Conservation (phyloP, 805 yeast genomes). For the Scheffersomyces amazonensis region DNA sequence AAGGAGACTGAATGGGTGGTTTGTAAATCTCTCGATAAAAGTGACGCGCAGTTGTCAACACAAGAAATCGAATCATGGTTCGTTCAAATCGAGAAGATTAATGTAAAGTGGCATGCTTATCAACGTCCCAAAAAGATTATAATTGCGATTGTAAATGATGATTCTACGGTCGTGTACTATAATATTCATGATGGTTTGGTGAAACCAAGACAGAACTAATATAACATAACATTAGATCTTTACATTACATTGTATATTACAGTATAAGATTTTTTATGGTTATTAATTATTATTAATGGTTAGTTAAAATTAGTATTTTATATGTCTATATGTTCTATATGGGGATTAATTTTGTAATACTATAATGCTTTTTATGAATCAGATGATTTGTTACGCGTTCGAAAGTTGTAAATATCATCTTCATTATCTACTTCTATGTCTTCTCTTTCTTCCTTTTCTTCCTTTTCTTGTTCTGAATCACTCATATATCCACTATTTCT, state of each 20-base stretch:
- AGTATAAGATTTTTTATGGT: too few species aligned
- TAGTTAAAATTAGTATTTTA: too few species aligned
- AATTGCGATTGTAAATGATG: conserved; percentile 57
- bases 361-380: too few species aligned
- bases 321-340: too few species aligned
- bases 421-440: conserved; percentile 2
- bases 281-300: too few species aligned
- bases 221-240: too few species aligned
- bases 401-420: conserved; percentile 4
- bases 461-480: conserved; percentile 9
- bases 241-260: too few species aligned
- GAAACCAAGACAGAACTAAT: conserved; percentile 56
- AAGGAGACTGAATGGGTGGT: conserved; percentile 38
- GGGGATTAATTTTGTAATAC: too few species aligned
- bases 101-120: neutral
- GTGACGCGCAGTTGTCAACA: conserved; percentile 28
- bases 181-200: conserved; percentile 63
- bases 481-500: conserved; percentile 12
- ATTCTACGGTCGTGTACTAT: conserved; percentile 71
- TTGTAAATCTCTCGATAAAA: conserved; percentile 25
- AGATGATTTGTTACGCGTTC: neutral
- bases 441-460: conserved; percentile 6
- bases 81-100: conserved; percentile 14
- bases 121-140: conserved; percentile 45
- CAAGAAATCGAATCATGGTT: conserved; percentile 41